These are phyloP conservation scores for Raphidocelis subcapitata DNA, from an alignment of 139 green algal genomes.

Conservation along the genomic window DNA sequence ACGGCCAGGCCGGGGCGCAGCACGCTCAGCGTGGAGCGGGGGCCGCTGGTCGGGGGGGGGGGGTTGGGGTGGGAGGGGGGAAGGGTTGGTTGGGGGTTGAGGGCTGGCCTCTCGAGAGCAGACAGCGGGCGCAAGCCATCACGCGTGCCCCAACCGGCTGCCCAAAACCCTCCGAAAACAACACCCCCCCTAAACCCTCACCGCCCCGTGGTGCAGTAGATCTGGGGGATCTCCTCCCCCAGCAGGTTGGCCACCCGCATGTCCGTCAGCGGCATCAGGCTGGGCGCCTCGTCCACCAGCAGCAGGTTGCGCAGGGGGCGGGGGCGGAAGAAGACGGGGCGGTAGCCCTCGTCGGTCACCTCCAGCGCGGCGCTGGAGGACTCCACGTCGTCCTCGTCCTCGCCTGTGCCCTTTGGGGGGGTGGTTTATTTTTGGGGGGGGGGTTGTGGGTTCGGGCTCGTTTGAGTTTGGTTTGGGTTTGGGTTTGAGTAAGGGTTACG, in stretches of 20 bases:
- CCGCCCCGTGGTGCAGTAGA: slow-evolving; percentile 61
- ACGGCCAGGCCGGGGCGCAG: slow-evolving; percentile 91
- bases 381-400: slow-evolving; percentile 92
- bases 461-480: too few relatives aligned
- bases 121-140: too few relatives aligned
- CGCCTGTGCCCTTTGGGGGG: slow-evolving; percentile 80
- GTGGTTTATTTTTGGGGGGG: neutral
- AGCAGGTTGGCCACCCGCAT: slow-evolving; percentile 83
- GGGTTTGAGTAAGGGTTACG: too few relatives aligned
- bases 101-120: too few relatives aligned
- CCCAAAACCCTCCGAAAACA: too few relatives aligned
- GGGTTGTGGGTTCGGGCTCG: neutral
- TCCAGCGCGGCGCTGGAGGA: slow-evolving; percentile 58
- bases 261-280: slow-evolving; percentile 86
- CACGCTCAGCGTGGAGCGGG: slow-evolving; percentile 80
- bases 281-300: slow-evolving; percentile 87
- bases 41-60: slow-evolving; percentile 42
- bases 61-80: too few relatives aligned
- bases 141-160: too few relatives aligned
- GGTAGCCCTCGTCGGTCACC: slow-evolving; percentile 88
- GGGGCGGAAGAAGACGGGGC: slow-evolving; percentile 92
- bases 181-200: too few relatives aligned
- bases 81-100: too few relatives aligned
- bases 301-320: slow-evolving; percentile 87
- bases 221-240: slow-evolving; percentile 88